phyloP scores from a whole-genome alignment of 768 basidiomycete species.

The Podaxis mareebaensis region DNA sequence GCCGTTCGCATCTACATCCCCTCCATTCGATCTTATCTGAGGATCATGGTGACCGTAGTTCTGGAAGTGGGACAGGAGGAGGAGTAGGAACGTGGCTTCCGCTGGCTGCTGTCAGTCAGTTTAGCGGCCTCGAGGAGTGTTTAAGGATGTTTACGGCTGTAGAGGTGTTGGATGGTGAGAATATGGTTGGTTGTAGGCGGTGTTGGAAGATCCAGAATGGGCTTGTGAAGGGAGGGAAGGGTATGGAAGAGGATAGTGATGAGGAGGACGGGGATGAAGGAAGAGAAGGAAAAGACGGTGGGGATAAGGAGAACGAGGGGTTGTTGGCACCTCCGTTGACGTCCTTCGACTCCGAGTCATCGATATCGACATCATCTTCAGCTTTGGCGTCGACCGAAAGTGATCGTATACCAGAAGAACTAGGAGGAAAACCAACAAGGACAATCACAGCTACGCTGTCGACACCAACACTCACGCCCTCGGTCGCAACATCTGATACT shows the following conservation, averaged over 20 bases:
- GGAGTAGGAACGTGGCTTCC: constrained; percentile 31
- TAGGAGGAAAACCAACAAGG: not conserved
- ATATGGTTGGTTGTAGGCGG: constrained; percentile 88
- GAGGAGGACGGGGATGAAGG: constrained; percentile 27
- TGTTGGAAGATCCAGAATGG: constrained; percentile 94
- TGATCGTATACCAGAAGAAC: not conserved
- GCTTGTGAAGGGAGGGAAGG: constrained; percentile 30
- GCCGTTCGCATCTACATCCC: not conserved
- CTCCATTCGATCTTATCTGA: not conserved
- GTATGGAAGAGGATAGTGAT: constrained; percentile 29
- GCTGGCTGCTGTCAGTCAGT: constrained; percentile 45
- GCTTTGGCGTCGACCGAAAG: constrained; percentile 14
- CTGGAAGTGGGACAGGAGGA: constrained; percentile 6
- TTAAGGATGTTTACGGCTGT: constrained; percentile 87
- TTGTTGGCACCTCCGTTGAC: not conserved
- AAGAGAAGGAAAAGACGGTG: constrained; percentile 17
- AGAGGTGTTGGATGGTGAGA: constrained; percentile 92
- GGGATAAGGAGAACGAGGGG: constrained; percentile 9
- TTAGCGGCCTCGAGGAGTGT: constrained; percentile 74
- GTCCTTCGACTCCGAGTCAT: constrained; percentile 8
- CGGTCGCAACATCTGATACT: not conserved
- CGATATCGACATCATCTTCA: not conserved
- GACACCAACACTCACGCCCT: not conserved
- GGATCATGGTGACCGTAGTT: constrained; percentile 11
- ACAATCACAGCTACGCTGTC: not conserved